Base-by-base conservation (phyloP, 345 rosid genomes). In the Angophora floribunda region DNA sequence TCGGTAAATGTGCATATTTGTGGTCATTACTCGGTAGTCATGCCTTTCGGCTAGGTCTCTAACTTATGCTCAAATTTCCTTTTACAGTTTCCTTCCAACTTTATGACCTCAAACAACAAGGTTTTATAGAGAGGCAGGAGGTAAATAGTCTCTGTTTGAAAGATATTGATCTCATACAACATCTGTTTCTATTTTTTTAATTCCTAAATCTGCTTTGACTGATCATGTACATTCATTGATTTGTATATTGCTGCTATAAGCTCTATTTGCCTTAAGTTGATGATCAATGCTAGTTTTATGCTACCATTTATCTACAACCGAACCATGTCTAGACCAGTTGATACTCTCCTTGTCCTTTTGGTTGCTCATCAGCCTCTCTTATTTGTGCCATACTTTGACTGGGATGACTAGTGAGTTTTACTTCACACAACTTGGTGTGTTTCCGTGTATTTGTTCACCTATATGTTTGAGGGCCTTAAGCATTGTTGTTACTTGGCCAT, bases 71-170 rank as follows among this genome's bases (percentile, higher is more conserved):
- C 45, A 44, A 85, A 52, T 16, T n/a, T 16, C 51, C 45, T 86
- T 30, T 87, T 87, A 93, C 96, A 97, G 99, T 97, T 93, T 97
- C 99, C 50, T 98, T 95, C 92, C 98, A 98, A 93, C 90, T 98
- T 52, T 98, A 96, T 41, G 99, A 98, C 92, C 99, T 98, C 91
- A 98, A 98, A 92, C 99, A 98, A 89, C 99, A 98, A 94, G 99
- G 99, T n/a, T 97, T 98, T 89, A 97, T 98, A 57, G 99, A 98
- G 92, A 94, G 99, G 75, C 98, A 98, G 93, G 99, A 98, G 98
- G 99, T 95, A 91, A 50, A 3, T 51, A 41, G 30, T 85, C 45
- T 70, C 80, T 17, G 24, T 70, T 70, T 70, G 80, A 70, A 70
- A 70, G 80, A 70, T 8, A 17, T 0, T 32, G 2, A 70, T 16